phyloP scores from a whole-genome alignment of 1,284 basidiomycete genomes.

The Ceratobasidium papillatum region DNA sequence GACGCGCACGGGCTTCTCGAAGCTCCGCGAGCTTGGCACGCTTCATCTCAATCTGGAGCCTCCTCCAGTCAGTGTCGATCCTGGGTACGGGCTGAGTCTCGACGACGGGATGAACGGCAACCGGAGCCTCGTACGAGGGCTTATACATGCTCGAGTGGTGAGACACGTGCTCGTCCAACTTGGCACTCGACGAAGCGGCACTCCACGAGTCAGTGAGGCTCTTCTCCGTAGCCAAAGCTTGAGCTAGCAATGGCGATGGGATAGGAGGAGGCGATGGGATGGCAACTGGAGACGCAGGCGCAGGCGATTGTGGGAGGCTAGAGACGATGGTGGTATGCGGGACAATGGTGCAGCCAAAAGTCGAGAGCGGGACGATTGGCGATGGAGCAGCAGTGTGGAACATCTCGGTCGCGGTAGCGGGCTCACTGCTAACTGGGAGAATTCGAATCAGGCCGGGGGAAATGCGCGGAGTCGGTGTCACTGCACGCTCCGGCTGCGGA shows the following conservation, averaged over 20 bases:
- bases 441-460: conserved; percentile 3
- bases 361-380: conserved; percentile 31
- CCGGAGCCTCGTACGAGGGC: conserved; percentile 30
- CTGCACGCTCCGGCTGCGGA: not conserved
- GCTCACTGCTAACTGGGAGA: conserved; percentile 10
- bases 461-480: conserved; percentile 37
- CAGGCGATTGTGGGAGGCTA: conserved; percentile 28
- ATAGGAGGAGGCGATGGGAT: conserved; percentile 34
- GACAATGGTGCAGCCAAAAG: conserved; percentile 30
- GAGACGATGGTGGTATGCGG: conserved; percentile 37
- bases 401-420: conserved; percentile 27
- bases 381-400: conserved; percentile 41
- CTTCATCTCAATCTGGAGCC: conserved; percentile 29
- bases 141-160: conserved; percentile 40
- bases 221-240: conserved; percentile 8
- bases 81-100: not conserved
- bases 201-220: conserved; percentile 22
- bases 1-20: not conserved
- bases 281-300: not conserved
- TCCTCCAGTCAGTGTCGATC: not conserved
- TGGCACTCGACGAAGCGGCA: conserved; percentile 25
- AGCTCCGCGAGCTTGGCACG: not conserved
- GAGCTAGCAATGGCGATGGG: conserved; percentile 15
- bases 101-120: not conserved
- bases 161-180: conserved; percentile 32